Evolutionary conservation across 495 filamentous ascomycete species (phyloP), one percentile per base, ranked within the genome.

Genomic region (Aspergillus carlsbadensis): DNA sequence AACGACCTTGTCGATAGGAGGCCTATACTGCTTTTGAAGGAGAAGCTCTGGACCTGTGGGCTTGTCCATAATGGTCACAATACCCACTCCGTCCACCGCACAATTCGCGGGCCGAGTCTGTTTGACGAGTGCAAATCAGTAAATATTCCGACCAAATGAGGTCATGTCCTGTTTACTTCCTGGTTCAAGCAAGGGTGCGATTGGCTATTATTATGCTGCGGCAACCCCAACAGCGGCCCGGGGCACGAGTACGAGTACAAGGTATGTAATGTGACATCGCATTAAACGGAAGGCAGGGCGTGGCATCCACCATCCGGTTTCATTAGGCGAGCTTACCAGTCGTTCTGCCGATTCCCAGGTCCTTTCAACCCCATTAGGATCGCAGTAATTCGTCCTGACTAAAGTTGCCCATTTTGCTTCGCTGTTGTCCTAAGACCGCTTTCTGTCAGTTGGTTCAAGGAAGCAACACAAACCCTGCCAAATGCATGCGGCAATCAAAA

Each of bases 31-130:
- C 64, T 91, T 92, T 61, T 94, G 88, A 17, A 96, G 80, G 20
- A 97, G 72, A 20, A 96, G 77, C 61, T 93, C 85, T 0, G 88
- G 86, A 10, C 85, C 85, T 1, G 79, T 79, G 1, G 84, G 73
- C 59, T 88, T 88, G 62, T 90, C 84, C 2, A 98, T 71, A 62
- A 98, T 89, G 17, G 92, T 89, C 29, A 93, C 83, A 55, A 97
- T 96, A 17, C 91, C 92, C 0, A 97, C 93, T 43, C 89, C 93
- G 65, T 97, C 94, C 39, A 96, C 87, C 34, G 82, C 82, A 36
- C 84, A 82, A 52, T 77, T 78, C 46, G 79, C 72, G 0, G 89
- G 87, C 3, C 91, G 81, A 7, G 90, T 94, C 59, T 65, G 15
- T 31, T 34, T 36, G 8, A 17, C 20, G 5, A 33, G 31, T n/a